Evolutionary conservation across 805 yeast genomes (phyloP), one percentile per base, ranked within the genome.

Genomic region (Wickerhamomyces tratensis): DNA sequence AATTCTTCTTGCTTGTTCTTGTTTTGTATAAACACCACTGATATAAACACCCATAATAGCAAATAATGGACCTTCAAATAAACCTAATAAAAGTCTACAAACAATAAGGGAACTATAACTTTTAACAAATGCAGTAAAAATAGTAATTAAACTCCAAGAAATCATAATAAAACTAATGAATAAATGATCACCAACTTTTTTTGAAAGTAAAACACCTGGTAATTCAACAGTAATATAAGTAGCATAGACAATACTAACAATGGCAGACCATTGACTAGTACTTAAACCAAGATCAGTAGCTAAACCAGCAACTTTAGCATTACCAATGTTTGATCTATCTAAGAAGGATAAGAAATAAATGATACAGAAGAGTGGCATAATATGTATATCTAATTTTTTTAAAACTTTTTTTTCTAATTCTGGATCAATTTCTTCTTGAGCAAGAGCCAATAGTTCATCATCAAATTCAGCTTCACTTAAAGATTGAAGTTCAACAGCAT

Each of bases 1-100:
- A 33, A 63, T 48, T 39, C 80, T 60, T 26, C 65, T 58, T 1
- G 75, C 76, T 45, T 71, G 64, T 49, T 75, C 79, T 39, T 63
- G 60, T 44, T 72, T 63, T 39, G 72, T 66, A 48, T 73, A 74
- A 39, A 71, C 64, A 43, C 71, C 62, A 2, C 76, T 68, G 25
- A 74, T 50, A 45, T 70, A 70, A 49, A 73, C 67, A 44, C 63
- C 64, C 43, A 74, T 63, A 31, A 71, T 66, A 2, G 79, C 77
- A 51, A 69, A 71, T 39, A 74, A 67, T 41, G 75, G 72, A 37
- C 71, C 65, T 56, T 77, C 82, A 43, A 68, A 68, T 14, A 68
- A 58, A 25, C 83, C 83, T 33, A 77, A 50, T 15, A 77, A 55
- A 50, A 76, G 52, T 48, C 82, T 58, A 26, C 68, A 64, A 0